These are phyloP conservation scores for Elymus sibiricus DNA, from an alignment of 176 grass and related monocot species.

Conservation along the genomic window DNA sequence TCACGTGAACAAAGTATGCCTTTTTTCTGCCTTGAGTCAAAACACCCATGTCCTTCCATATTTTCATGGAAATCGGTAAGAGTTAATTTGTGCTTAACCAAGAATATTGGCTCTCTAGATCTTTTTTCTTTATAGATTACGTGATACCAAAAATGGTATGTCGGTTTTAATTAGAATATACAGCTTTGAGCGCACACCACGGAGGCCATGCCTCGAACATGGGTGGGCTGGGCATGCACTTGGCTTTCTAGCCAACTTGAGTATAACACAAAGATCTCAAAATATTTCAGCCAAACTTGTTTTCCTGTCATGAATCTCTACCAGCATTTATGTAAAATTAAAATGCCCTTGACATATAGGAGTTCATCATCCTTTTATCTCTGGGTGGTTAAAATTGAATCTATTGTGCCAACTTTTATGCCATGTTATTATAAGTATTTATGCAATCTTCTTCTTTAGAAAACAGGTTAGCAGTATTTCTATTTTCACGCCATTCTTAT, in stretches of 20 bases:
- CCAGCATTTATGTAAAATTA: too few relatives aligned
- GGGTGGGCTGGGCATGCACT: too few relatives aligned
- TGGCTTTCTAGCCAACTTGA: too few relatives aligned
- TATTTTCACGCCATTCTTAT: too few relatives aligned
- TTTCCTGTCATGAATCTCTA: neutral
- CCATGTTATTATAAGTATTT: too few relatives aligned
- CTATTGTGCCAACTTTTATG: too few relatives aligned
- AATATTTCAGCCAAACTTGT: neutral
- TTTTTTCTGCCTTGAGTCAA: constrained; percentile 79
- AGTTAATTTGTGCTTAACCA: neutral
- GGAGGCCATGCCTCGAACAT: neutral
- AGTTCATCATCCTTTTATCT: too few relatives aligned
- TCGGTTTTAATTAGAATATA: neutral
- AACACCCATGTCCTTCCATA: constrained; percentile 83
- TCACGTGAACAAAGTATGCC: constrained; percentile 50
- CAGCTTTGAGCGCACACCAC: neutral
- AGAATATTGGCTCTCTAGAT: neutral
- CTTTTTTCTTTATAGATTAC: neutral
- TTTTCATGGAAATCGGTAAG: constrained; percentile 92
- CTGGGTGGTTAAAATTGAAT: too few relatives aligned
- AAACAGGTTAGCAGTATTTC: too few relatives aligned
- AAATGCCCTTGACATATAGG: too few relatives aligned
- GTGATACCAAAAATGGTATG: neutral
- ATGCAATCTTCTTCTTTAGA: too few relatives aligned
- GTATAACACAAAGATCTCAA: neutral